Percentiles rank a stretch among this genome's conserved stretches.
These are phyloP conservation scores for Sarocladium kiliense DNA, from an alignment of 2,329 filamentous ascomycete species.

Conservation along the genomic window DNA sequence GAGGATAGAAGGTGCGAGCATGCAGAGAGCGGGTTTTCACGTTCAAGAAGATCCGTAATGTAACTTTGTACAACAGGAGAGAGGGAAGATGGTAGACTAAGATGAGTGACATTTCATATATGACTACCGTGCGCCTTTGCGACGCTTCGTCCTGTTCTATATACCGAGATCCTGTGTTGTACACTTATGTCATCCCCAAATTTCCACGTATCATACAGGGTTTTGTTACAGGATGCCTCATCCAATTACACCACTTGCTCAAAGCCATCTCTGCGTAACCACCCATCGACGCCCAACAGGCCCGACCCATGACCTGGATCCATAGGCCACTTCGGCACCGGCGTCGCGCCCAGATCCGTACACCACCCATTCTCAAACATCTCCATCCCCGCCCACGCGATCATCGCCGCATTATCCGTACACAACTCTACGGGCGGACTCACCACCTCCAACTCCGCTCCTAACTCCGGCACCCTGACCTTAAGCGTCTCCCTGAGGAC, in stretches of 20 bases:
- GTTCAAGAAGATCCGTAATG: background rate
- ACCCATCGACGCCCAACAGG: constrained; percentile 55
- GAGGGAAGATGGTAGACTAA: background rate
- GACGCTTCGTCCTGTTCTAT: background rate
- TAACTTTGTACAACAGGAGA: constrained; percentile 16
- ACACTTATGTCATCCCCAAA: background rate
- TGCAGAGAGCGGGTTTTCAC: constrained; percentile 12
- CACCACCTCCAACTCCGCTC: constrained; percentile 45
- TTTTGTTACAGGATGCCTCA: constrained; percentile 12
- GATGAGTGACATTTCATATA: background rate
- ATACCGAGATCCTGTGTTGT: background rate
- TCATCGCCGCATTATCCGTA: constrained; percentile 97
- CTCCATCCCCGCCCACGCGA: constrained; percentile 87
- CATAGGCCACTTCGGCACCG: constrained; percentile 68
- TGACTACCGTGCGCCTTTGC: background rate
- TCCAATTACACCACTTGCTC: background rate
- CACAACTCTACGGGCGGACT: constrained; percentile 76
- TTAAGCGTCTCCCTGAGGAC: constrained; percentile 56
- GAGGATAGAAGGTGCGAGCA: background rate
- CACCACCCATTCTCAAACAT: constrained; percentile 80
- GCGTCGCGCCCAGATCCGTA: constrained; percentile 54
- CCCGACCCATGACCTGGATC: constrained; percentile 56
- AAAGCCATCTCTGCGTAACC: constrained; percentile 25
- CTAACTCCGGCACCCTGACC: constrained; percentile 56
- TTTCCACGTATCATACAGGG: constrained; percentile 9